Conservation (phyloP, 1,284 basidiomycete genomes). For the Irpex rosettiformis region DNA sequence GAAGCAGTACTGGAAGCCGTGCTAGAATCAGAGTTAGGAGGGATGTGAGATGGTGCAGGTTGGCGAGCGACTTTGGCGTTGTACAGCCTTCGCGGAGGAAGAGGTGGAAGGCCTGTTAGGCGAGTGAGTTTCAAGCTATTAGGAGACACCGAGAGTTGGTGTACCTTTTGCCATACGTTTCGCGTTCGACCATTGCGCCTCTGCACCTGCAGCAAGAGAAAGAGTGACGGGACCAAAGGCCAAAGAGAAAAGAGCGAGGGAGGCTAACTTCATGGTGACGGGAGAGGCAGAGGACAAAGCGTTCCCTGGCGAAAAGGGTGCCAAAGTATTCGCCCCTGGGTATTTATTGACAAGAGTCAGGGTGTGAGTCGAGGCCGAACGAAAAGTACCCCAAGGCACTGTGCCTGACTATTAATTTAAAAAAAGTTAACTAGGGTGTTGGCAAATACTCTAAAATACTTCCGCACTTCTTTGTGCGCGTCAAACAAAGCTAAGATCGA, state of each 20-base stretch:
- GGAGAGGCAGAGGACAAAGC: background rate
- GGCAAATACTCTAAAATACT: too few relatives aligned
- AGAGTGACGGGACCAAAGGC: background rate
- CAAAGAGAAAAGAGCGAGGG: conserved; percentile 3
- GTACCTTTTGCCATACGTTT: background rate
- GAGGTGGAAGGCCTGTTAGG: background rate
- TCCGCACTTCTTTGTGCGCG: background rate
- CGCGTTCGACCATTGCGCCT: conserved; percentile 2
- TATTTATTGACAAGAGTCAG: background rate
- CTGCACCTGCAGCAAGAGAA: background rate
- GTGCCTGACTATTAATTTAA: background rate
- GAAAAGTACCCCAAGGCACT: background rate
- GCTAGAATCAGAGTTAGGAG: background rate
- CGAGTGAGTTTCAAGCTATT: background rate
- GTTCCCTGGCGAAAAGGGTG: background rate
- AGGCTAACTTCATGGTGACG: background rate
- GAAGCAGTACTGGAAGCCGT: background rate
- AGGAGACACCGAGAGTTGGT: background rate
- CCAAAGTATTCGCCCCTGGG: background rate
- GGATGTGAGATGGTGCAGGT: background rate
- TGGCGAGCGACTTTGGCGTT: background rate
- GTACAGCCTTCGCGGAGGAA: background rate
- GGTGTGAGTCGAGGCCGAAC: background rate
- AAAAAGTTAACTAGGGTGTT: background rate
- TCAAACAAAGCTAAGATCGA: background rate